Conservation (phyloP, 441 rosid genomes). For the Manihot esculenta region DNA sequence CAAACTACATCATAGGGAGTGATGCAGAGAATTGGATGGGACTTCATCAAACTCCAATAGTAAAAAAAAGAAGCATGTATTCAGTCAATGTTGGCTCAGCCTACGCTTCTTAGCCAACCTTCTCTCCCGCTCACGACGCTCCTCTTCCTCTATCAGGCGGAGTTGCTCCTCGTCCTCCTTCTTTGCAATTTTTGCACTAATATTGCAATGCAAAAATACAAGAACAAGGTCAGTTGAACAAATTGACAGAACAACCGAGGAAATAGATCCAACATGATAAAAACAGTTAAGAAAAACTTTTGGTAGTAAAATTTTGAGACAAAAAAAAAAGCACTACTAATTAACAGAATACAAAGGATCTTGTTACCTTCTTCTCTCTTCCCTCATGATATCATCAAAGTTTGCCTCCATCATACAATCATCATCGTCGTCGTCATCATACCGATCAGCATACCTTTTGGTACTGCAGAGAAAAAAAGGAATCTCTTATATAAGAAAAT, state of each 20-base stretch:
- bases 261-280: not conserved
- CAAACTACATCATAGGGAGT: not conserved
- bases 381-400: conserved; percentile 68
- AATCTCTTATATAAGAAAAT: conserved; percentile 1
- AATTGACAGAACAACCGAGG: not conserved
- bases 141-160: conserved; percentile 69
- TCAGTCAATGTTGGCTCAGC: conserved; percentile 24
- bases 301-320: too few relatives aligned
- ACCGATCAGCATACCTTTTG: conserved; percentile 34
- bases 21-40: conserved; percentile 2
- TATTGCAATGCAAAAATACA: conserved; percentile 1
- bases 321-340: too few relatives aligned
- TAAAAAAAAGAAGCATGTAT: not conserved
- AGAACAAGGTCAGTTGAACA: not conserved
- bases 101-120: conserved; percentile 58
- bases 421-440: conserved; percentile 47
- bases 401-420: conserved; percentile 77
- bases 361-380: conserved; percentile 84
- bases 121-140: conserved; percentile 51
- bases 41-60: not conserved
- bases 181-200: conserved; percentile 78
- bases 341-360: too few relatives aligned
- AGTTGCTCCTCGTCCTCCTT: conserved; percentile 76
- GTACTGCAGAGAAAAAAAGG: conserved; percentile 36
- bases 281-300: not conserved